A percentile compares a stretch with the other conserved stretches of the same genome.
These are phyloP conservation scores for Ascochyta viciae-villosae DNA, from an alignment of 2,329 filamentous ascomycete genomes.

Conservation along the genomic window DNA sequence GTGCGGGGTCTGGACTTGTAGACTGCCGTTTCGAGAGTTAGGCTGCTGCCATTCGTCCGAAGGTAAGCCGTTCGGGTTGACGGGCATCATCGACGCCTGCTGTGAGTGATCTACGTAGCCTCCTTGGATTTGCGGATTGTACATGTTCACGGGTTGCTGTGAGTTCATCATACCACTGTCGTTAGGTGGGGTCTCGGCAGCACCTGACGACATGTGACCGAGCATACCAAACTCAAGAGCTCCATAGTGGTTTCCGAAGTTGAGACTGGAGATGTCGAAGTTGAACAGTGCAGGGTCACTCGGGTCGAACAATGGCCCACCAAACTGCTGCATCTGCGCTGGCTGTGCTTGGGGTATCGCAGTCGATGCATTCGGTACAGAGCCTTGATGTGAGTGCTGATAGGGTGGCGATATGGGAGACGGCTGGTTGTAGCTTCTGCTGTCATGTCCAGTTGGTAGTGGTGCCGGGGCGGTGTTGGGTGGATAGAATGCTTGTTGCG, in stretches of 20 bases:
- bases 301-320: slow-evolving; percentile 77
- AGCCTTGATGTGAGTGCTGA: slow-evolving; percentile 57
- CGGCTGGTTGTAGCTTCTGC: slow-evolving; percentile 67
- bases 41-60: slow-evolving; percentile 48
- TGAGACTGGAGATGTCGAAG: slow-evolving; percentile 91
- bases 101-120: slow-evolving; percentile 34
- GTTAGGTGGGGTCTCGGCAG: slow-evolving; percentile 77
- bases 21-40: slow-evolving; percentile 52
- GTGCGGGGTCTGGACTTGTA: slow-evolving; percentile 53
- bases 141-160: slow-evolving; percentile 44
- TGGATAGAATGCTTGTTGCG: slow-evolving; percentile 51
- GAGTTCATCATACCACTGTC: slow-evolving; percentile 57
- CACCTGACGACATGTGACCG: slow-evolving; percentile 92
- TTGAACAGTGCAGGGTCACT: slow-evolving; percentile 94
- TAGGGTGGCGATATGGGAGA: slow-evolving; percentile 81
- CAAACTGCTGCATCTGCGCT: slow-evolving; percentile 55
- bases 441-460: slow-evolving; percentile 55
- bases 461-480: slow-evolving; percentile 47
- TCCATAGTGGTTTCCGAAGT: slow-evolving; percentile 95
- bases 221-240: slow-evolving; percentile 96
- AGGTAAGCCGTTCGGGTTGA: slow-evolving; percentile 35
- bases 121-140: slow-evolving; percentile 50
- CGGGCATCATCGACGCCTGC: slow-evolving; percentile 41
- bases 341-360: slow-evolving; percentile 49
- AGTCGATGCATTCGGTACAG: slow-evolving; percentile 58